A percentile compares a stretch with the other conserved stretches of the same genome.
Conservation (phyloP, 306 rosid genomes). For the Acacia melanoxylon region DNA sequence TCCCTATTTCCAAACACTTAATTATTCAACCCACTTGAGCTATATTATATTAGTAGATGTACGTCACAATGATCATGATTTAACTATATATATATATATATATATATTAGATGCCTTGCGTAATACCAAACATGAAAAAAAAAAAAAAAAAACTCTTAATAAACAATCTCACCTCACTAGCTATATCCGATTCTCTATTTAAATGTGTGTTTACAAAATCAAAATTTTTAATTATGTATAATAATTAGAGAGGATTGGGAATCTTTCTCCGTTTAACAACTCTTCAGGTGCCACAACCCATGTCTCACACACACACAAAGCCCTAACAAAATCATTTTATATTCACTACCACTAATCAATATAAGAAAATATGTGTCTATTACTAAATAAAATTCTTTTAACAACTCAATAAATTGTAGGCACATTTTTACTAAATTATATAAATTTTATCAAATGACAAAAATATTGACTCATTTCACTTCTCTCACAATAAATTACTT, state of each 20-base stretch:
- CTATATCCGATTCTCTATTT: background rate
- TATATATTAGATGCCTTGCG: too few relatives aligned
- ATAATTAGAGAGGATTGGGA: background rate
- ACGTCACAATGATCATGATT: background rate
- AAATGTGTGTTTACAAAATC: background rate
- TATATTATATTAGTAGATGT: conserved; percentile 16
- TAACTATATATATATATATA: background rate
- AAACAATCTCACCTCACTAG: background rate
- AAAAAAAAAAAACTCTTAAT: background rate
- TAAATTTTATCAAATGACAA: background rate
- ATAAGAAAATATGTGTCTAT: background rate
- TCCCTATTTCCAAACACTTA: conserved; percentile 4
- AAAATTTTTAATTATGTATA: background rate
- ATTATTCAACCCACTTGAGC: conserved; percentile 23
- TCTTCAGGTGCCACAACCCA: background rate
- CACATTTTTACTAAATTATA: background rate
- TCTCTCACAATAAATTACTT: background rate
- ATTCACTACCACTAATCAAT: background rate
- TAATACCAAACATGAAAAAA: too few relatives aligned
- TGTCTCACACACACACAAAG: background rate
- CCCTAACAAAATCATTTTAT: background rate
- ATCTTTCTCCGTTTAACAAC: conserved; percentile 13
- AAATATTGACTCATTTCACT: background rate
- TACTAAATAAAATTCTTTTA: background rate
- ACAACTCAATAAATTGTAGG: background rate